A percentile compares a stretch with the other conserved stretches of the same genome.
phyloP scores from a whole-genome alignment of 75 land plant species.

The Larix kaempferi region DNA sequence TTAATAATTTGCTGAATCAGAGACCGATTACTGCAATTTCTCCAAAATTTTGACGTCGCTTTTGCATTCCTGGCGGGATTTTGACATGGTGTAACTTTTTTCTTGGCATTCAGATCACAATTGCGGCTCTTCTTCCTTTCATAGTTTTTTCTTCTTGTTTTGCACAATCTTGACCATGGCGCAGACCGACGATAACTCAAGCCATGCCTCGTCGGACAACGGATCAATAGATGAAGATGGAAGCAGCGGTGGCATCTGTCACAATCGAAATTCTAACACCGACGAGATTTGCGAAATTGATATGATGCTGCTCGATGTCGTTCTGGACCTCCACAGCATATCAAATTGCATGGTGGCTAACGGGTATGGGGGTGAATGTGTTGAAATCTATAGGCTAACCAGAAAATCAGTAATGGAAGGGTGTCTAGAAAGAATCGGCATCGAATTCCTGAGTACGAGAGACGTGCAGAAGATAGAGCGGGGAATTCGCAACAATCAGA shows the following conservation, averaged over 20 bases:
- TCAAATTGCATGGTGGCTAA: slow-evolving; percentile 44
- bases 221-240: slow-evolving; percentile 12
- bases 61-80: too few species aligned
- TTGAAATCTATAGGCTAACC: slow-evolving; percentile 33
- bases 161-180: too few species aligned
- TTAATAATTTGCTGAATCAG: too few species aligned
- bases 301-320: slow-evolving; percentile 32
- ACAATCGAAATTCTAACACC: neutral
- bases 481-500: slow-evolving; percentile 29
- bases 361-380: slow-evolving; percentile 43
- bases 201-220: slow-evolving; percentile 18
- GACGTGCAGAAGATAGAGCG: slow-evolving; percentile 61
- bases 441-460: slow-evolving; percentile 60
- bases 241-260: neutral
- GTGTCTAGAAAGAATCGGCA: slow-evolving; percentile 46
- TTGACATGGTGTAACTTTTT: too few species aligned
- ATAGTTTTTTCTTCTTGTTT: too few species aligned
- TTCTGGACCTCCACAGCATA: slow-evolving; percentile 40
- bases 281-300: slow-evolving; percentile 24
- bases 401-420: slow-evolving; percentile 61
- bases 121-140: too few species aligned
- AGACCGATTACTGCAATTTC: too few species aligned
- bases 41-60: too few species aligned
- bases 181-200: slow-evolving; percentile 13
- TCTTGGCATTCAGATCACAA: too few species aligned